Evolutionary conservation across 2,329 filamentous ascomycete genomes (phyloP).

Genomic region (Pyricularia sp.): DNA sequence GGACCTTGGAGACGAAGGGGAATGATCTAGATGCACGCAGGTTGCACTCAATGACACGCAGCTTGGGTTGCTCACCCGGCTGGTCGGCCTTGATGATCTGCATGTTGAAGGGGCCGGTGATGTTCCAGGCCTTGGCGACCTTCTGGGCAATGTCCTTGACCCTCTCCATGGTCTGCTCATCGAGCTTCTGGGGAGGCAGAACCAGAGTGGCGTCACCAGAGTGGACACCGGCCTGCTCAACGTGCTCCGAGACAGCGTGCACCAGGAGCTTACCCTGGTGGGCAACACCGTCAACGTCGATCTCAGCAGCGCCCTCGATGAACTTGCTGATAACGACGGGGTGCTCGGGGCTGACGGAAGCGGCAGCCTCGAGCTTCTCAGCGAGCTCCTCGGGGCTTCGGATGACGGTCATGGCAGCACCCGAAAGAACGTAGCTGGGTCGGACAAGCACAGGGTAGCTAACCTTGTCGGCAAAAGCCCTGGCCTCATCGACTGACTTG

Average conservation of each 20-base stretch:
- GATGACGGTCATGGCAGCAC: slow-evolving; percentile 98
- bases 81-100: slow-evolving; percentile 94
- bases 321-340: slow-evolving; percentile 98
- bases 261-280: slow-evolving; percentile 78
- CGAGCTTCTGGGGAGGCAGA: slow-evolving; percentile 74
- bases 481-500: slow-evolving; percentile 79
- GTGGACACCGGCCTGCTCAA: slow-evolving; percentile 96
- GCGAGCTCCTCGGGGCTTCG: slow-evolving; percentile 79
- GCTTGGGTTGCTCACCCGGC: slow-evolving; percentile 61
- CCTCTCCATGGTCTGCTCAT: slow-evolving; percentile 68
- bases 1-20: slow-evolving; percentile 95
- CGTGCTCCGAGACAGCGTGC: slow-evolving; percentile 90
- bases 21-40: slow-evolving; percentile 94
- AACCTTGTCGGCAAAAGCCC: slow-evolving; percentile 74
- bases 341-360: slow-evolving; percentile 87
- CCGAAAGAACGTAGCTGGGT: slow-evolving; percentile 90
- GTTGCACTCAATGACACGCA: slow-evolving; percentile 98
- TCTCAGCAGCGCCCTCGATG: slow-evolving; percentile 93
- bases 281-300: slow-evolving; percentile 91
- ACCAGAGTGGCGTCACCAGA: slow-evolving; percentile 95
- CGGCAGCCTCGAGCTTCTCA: slow-evolving; percentile 87
- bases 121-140: slow-evolving; percentile 93
- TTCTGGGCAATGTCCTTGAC: slow-evolving; percentile 94
- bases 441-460: slow-evolving; percentile 92
- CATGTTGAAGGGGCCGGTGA: slow-evolving; percentile 96